Evolutionary conservation across 208 protist genomes (phyloP).

Genomic region (Willaertia magna): DNA sequence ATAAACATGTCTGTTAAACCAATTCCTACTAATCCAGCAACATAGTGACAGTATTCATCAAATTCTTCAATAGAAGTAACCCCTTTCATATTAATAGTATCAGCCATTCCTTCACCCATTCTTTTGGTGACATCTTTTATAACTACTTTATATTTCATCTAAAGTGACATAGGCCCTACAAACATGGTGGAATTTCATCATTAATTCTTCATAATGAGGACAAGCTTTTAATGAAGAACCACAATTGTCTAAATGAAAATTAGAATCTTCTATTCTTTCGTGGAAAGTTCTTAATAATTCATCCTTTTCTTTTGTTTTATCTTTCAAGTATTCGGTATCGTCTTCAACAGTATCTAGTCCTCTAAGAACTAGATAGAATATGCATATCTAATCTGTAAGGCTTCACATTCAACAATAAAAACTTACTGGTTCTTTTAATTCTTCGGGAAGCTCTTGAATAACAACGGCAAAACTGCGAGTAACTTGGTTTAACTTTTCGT

Average conservation of each 20-base stretch:
- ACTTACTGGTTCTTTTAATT: constrained; percentile 53
- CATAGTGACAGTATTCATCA: constrained; percentile 90
- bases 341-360: constrained; percentile 86
- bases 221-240: constrained; percentile 15
- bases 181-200: constrained; percentile 44
- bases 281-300: constrained; percentile 56
- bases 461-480: constrained; percentile 80
- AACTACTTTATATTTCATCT: constrained; percentile 55
- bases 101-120: constrained; percentile 84
- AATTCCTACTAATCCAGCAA: constrained; percentile 88
- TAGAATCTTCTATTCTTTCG: constrained; percentile 42
- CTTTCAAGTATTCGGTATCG: constrained; percentile 57
- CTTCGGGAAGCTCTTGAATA: constrained; percentile 66
- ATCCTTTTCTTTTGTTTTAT: constrained; percentile 45
- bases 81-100: constrained; percentile 51
- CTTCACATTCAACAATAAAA: neutral
- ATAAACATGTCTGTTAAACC: constrained; percentile 76
- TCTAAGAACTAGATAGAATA: constrained; percentile 89
- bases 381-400: constrained; percentile 66
- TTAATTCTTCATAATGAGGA: constrained; percentile 14
- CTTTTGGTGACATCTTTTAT: constrained; percentile 72
- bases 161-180: constrained; percentile 48
- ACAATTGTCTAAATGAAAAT: constrained; percentile 25
- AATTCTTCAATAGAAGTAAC: constrained; percentile 69
- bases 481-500: constrained; percentile 63